A percentile compares a stretch with the other conserved stretches of the same genome.
These are phyloP conservation scores for Paecilomyces sp. DNA, from an alignment of 2,329 filamentous ascomycete species.

Conservation along the genomic window DNA sequence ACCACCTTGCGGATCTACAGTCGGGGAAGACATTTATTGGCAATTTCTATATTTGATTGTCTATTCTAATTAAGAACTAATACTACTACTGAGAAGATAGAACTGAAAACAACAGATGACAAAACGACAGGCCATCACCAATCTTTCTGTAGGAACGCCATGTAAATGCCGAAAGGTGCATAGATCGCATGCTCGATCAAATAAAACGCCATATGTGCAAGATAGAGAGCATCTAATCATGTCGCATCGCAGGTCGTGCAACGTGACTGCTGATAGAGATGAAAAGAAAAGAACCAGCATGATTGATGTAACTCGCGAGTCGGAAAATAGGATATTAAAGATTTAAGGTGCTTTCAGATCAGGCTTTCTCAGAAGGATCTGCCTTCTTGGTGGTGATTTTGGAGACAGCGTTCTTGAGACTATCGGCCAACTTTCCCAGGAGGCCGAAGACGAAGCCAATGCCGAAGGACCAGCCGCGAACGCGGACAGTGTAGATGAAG, in stretches of 20 bases:
- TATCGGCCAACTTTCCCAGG: slow-evolving; percentile 35
- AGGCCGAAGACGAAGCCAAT: slow-evolving; percentile 51
- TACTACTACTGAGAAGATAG: not conserved
- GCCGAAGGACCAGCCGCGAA: slow-evolving; percentile 65
- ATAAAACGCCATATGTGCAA: not conserved
- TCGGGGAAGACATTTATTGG: not conserved
- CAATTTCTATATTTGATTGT: not conserved
- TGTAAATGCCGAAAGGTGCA: not conserved
- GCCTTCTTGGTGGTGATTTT: slow-evolving; percentile 10
- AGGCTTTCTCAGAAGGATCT: slow-evolving; percentile 8
- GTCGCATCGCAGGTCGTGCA: not conserved
- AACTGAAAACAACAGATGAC: not conserved
- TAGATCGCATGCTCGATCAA: not conserved
- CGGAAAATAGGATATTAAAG: not conserved
- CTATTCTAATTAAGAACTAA: not conserved
- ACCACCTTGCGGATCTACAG: not conserved
- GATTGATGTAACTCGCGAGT: not conserved
- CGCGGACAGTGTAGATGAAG: slow-evolving; percentile 67
- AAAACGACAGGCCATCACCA: not conserved
- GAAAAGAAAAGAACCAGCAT: not conserved
- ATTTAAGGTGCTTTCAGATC: not conserved
- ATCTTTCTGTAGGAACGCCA: not conserved
- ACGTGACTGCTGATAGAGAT: not conserved
- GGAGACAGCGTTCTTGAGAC: slow-evolving; percentile 19
- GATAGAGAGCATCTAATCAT: not conserved